Evolutionary conservation across 495 filamentous ascomycete species (phyloP).

Genomic region (Parmelia sp.): DNA sequence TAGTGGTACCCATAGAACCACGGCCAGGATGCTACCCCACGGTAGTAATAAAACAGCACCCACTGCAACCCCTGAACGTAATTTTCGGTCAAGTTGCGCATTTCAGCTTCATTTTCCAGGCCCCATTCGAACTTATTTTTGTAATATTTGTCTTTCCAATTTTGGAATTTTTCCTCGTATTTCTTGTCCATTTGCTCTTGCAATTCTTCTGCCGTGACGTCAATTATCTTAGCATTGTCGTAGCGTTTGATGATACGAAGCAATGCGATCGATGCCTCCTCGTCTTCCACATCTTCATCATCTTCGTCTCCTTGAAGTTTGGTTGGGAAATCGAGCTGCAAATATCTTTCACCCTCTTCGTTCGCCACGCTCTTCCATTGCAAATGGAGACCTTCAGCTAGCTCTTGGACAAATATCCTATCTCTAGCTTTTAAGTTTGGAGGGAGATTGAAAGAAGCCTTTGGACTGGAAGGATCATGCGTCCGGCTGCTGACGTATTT

Average conservation of each 20-base stretch:
- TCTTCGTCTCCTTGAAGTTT: slow-evolving; percentile 50
- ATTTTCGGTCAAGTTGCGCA: slow-evolving; percentile 82
- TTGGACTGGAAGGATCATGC: slow-evolving; percentile 32
- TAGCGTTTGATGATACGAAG: slow-evolving; percentile 80
- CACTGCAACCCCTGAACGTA: slow-evolving; percentile 97
- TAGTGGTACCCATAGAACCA: slow-evolving; percentile 99
- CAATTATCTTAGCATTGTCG: slow-evolving; percentile 79
- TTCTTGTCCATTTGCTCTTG: slow-evolving; percentile 68
- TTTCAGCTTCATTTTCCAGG: slow-evolving; percentile 72
- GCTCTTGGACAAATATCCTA: slow-evolving; percentile 83
- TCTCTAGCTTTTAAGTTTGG: slow-evolving; percentile 72
- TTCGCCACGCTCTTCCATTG: slow-evolving; percentile 75
- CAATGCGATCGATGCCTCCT: slow-evolving; percentile 77
- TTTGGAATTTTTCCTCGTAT: slow-evolving; percentile 78
- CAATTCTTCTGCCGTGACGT: slow-evolving; percentile 70
- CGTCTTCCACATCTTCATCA: slow-evolving; percentile 63
- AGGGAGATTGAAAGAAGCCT: slow-evolving; percentile 62
- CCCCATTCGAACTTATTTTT: slow-evolving; percentile 83
- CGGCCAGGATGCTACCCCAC: slow-evolving; percentile 93
- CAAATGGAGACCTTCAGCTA: slow-evolving; percentile 74
- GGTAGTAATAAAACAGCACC: slow-evolving; percentile 98
- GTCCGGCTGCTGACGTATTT: slow-evolving; percentile 64
- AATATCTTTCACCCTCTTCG: slow-evolving; percentile 70
- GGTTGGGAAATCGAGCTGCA: slow-evolving; percentile 64
- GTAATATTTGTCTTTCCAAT: slow-evolving; percentile 95